Conservation (phyloP, 768 basidiomycete species). For the Leccinum incarnatum region DNA sequence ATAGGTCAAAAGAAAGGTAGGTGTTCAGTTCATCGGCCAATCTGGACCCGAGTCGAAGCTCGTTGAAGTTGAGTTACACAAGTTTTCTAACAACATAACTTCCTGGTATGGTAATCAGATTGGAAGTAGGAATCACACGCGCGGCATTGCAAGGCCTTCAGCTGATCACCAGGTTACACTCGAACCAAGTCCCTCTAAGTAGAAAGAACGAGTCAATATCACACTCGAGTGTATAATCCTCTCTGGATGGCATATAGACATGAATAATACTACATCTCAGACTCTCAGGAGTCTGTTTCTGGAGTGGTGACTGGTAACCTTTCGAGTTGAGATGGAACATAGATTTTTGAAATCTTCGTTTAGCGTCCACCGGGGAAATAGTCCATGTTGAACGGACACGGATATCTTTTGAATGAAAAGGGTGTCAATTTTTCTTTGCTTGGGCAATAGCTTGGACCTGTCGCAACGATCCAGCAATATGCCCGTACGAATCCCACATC, state of each 20-base stretch:
- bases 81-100: no score
- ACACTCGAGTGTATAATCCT: not conserved
- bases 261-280: not conserved
- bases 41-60: not conserved
- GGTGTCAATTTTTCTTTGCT: conserved; percentile 35
- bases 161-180: not conserved
- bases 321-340: not conserved
- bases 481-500: conserved; percentile 74
- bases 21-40: not conserved
- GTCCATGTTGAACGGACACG: not conserved
- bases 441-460: conserved; percentile 30
- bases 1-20: not conserved
- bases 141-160: no score
- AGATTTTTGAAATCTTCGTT: not conserved
- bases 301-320: not conserved
- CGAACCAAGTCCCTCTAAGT: not conserved
- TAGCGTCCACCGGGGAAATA: not conserved
- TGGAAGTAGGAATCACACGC: no score
- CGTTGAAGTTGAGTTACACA: not conserved
- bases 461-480: conserved; percentile 64
- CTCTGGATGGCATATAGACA: not conserved
- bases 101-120: not conserved
- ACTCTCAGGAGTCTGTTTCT: not conserved
- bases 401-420: not conserved
- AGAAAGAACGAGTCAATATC: not conserved